Evolutionary conservation across 768 basidiomycete species (phyloP).

Genomic region (Termitomyces sp.): DNA sequence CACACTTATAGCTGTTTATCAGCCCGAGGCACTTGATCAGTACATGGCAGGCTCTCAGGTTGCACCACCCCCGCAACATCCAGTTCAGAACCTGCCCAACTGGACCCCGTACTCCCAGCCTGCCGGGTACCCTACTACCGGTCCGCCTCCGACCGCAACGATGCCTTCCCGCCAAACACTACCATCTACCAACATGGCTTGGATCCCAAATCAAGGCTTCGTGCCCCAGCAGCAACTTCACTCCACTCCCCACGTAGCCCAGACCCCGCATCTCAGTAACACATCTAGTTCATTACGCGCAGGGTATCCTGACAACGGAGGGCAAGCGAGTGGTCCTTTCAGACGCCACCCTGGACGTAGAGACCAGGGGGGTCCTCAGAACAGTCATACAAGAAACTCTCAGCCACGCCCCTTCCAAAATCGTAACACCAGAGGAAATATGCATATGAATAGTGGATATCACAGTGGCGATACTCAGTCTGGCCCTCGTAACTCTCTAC

Average conservation of each 20-base stretch:
- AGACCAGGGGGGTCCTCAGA: conserved; percentile 20
- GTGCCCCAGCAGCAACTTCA: conserved; percentile 11
- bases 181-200: conserved; percentile 17
- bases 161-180: conserved; percentile 19
- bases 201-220: conserved; percentile 22
- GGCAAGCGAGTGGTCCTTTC: conserved; percentile 11
- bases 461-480: conserved; percentile 17
- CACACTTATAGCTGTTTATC: conserved; percentile 67
- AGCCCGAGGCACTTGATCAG: conserved; percentile 64
- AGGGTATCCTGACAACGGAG: conserved; percentile 16
- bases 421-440: conserved; percentile 24
- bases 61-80: conserved; percentile 17
- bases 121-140: conserved; percentile 22
- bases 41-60: conserved; percentile 53
- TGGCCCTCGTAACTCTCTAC: conserved; percentile 13
- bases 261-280: conserved; percentile 10
- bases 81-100: conserved; percentile 23
- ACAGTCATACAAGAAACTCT: conserved; percentile 18
- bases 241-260: conserved; percentile 12
- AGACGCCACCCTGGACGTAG: conserved; percentile 23
- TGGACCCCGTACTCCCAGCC: conserved; percentile 31
- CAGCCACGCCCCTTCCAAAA: conserved; percentile 19
- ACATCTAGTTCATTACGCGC: conserved; percentile 14
- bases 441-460: conserved; percentile 19
- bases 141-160: conserved; percentile 20